Percentiles rank a stretch among this genome's conserved stretches.
Evolutionary conservation across 2,329 filamentous ascomycete genomes (phyloP).

Genomic region (Fusarium lyarnte): DNA sequence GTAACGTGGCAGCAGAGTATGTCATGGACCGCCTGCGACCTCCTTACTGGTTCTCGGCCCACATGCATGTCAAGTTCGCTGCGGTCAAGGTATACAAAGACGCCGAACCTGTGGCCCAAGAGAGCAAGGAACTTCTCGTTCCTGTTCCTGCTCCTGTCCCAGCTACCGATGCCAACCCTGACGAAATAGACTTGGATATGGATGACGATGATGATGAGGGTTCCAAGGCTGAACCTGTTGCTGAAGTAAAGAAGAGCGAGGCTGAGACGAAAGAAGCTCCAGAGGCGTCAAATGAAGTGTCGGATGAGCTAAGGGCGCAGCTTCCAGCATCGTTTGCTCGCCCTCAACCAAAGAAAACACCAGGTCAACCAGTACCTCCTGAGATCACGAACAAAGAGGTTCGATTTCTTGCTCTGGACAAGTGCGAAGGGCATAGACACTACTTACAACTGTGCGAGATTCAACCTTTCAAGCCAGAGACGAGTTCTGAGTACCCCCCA

Average conservation of each 20-base stretch:
- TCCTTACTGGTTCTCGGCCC: slow-evolving; percentile 90
- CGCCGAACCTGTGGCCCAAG: slow-evolving; percentile 41
- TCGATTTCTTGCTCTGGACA: slow-evolving; percentile 89
- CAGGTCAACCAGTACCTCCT: slow-evolving; percentile 72
- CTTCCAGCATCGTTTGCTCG: slow-evolving; percentile 79
- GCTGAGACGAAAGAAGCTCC: slow-evolving; percentile 7
- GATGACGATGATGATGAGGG: slow-evolving; percentile 58
- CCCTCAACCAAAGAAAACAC: slow-evolving; percentile 51
- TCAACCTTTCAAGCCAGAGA: slow-evolving; percentile 54
- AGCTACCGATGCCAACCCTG: slow-evolving; percentile 60
- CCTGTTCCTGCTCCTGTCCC: not conserved
- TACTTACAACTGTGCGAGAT: slow-evolving; percentile 84
- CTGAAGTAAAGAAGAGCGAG: not conserved
- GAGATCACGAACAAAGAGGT: slow-evolving; percentile 82
- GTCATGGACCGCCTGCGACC: slow-evolving; percentile 86
- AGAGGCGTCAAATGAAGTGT: slow-evolving; percentile 52
- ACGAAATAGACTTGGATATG: slow-evolving; percentile 77
- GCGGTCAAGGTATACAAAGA: slow-evolving; percentile 71
- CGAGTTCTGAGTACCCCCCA: slow-evolving; percentile 33
- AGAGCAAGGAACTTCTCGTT: not conserved
- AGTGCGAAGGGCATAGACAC: slow-evolving; percentile 81
- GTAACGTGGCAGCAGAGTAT: slow-evolving; percentile 80
- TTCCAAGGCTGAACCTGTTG: not conserved
- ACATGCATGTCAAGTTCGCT: slow-evolving; percentile 88
- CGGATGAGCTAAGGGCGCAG: slow-evolving; percentile 74